Base-by-base conservation (phyloP, 495 filamentous ascomycete genomes). In the Patellaria atrata region DNA sequence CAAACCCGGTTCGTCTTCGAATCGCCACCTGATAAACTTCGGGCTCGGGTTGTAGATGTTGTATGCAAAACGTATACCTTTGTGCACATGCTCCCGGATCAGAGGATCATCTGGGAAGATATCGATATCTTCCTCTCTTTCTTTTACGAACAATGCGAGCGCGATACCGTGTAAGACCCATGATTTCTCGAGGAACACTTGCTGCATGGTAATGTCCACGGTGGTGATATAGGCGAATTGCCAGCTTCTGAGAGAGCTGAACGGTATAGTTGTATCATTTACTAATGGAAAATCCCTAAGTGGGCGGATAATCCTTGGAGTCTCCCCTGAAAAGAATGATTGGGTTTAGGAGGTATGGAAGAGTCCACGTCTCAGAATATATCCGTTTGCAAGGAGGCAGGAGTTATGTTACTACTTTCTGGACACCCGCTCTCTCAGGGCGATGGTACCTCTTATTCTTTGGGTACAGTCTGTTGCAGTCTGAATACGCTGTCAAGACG, bases 161-260 rank as follows among this genome's bases (percentile, higher is more conserved):
- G 13, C 5, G 7, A 38, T 6, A 17, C 29, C 42, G 3, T 36
- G 30, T 8, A 3, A 10, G 8, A 47, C 14, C 4, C 18, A 11
- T 4, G 18, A 18, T 30, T 24, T 18, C 24, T 47, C 44, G 3
- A 47, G 44, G 3, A 10, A n/a, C 5, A 25, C 27, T 12, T 48
- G 45, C 31, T 36, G 30, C 9, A 44, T n/a, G n/a, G 31, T 40
- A n/a, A 48, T 35, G 12, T 48, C 45, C 12, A 43, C 12, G 7
- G 35, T 11, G 24, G 36, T 30, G 27, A 44, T 40, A 9, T 38
- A 24, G 22, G 41, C 40, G 25, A 48, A 41, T 29, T 48, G 45
- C 41, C 41, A 45, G 3, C 29, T 28, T 23, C 31, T 32, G 5
- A 48, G 37, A 1, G 9, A 5, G 15, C 40, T 17, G 3, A 12